Percentiles rank a stretch among this genome's conserved stretches.
These are phyloP conservation scores for Sphaceloma murrayae DNA, from an alignment of 2,329 filamentous ascomycete genomes.

Conservation along the genomic window DNA sequence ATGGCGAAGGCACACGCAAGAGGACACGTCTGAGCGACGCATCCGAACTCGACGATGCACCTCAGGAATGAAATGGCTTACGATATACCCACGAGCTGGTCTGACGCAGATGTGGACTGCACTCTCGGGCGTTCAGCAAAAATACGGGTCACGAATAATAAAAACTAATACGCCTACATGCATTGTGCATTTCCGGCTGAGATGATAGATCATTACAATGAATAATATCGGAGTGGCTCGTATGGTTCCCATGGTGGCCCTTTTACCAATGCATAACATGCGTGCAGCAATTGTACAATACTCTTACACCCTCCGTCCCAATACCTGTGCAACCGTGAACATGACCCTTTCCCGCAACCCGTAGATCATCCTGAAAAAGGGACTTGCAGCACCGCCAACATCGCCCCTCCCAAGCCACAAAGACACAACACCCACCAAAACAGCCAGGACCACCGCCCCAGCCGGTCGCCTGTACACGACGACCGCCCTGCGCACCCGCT, in stretches of 20 bases:
- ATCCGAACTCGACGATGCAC: constrained; percentile 11
- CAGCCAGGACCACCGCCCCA: constrained; percentile 42
- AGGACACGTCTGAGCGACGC: constrained; percentile 19
- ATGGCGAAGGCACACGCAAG: constrained; percentile 15
- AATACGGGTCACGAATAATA: constrained; percentile 8
- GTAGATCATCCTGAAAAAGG: neutral
- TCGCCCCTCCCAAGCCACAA: constrained; percentile 48
- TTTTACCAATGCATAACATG: neutral
- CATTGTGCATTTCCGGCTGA: too few relatives aligned
- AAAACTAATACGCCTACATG: constrained; percentile 2
- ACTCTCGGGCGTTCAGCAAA: constrained; percentile 8
- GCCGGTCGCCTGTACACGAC: constrained; percentile 59
- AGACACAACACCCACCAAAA: constrained; percentile 59
- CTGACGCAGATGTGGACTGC: neutral
- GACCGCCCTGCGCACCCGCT: constrained; percentile 33
- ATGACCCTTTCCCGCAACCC: constrained; percentile 1
- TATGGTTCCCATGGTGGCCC: too few relatives aligned
- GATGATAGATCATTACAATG: too few relatives aligned
- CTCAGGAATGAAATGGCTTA: constrained; percentile 5
- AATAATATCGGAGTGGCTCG: too few relatives aligned
- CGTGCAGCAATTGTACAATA: too few relatives aligned
- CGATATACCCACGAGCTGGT: neutral
- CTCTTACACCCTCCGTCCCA: neutral
- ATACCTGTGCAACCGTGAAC: neutral
- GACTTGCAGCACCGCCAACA: neutral